Conservation (phyloP, 2,329 filamentous ascomycete genomes). For the Ophiosphaerella narmari region DNA sequence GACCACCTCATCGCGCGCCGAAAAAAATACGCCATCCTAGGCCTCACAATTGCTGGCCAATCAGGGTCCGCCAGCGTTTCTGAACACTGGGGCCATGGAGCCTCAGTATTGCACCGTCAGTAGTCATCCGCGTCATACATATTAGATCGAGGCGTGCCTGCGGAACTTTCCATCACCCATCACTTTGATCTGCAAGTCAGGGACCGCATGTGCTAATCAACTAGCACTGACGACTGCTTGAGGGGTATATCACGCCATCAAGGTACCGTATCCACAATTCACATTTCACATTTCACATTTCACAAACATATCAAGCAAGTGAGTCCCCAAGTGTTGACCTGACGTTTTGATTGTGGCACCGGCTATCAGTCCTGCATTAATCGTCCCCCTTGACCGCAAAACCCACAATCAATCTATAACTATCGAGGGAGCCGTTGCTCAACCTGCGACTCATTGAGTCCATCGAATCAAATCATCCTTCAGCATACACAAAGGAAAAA, state of each 20-base stretch:
- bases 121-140: conserved; percentile 3
- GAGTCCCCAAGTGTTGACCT: not conserved
- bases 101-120: conserved; percentile 9
- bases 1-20: conserved; percentile 1
- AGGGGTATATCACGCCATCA: conserved; percentile 22
- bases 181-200: conserved; percentile 1
- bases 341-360: conserved; percentile 1
- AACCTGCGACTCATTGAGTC: conserved; percentile 5
- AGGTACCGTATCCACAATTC: conserved; percentile 6
- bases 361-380: conserved; percentile 8
- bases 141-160: not conserved
- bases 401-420: conserved; percentile 12
- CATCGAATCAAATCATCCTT: not conserved
- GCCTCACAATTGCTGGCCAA: conserved; percentile 15
- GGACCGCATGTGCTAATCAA: conserved; percentile 1
- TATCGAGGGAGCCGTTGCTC: conserved; percentile 22
- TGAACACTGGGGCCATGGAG: conserved; percentile 4
- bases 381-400: conserved; percentile 11
- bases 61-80: conserved; percentile 16
- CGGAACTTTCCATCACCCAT: not conserved
- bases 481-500: too few species aligned
- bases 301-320: not conserved
- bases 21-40: conserved; percentile 18
- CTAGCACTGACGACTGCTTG: not conserved
- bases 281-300: not conserved